Base-by-base conservation (phyloP, 129 eudicot genomes). In the Escallonia herrerae region DNA sequence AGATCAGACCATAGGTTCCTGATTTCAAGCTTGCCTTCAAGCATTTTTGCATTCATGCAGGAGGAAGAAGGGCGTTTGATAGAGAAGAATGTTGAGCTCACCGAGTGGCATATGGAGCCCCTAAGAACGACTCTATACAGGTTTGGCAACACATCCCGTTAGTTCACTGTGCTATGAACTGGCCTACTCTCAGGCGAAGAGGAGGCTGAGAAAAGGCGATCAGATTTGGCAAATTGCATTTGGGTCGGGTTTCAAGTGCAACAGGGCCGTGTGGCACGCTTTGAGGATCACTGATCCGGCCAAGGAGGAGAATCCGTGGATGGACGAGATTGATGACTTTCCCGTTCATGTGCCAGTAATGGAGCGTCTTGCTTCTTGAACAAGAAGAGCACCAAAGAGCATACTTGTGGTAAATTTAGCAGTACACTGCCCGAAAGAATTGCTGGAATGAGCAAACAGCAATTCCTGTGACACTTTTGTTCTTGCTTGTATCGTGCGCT, bases 211-310 rank as follows among this genome's bases (percentile, higher is more conserved):
- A 39, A 85, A 76, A 53, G 91, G 86, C 39, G 76, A 86, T 43
- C 79, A 88, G 40, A 69, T 80, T 1, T 82, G 94, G 94, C 89
- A 86, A 69, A 82, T 86, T 67, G 94, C 94, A 12, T 86, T 86
- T 14, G 94, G 88, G 2, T 86, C 89, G 2, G 94, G 94, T 56
- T 86, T 86, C 33, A 85, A 85, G 70, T 85, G 91, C 64, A 85
- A 85, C 57, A 85, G 91, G 33, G 91, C 85, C 0, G 91, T 81
- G 0, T 85, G 91, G 91, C 75, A 64, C n/a, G 91, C 91, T 7
- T 14, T 85, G 22, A 79, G 73, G 71, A 82, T 75, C 0, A 76
- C 81, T 5, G 71, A 82, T 63, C 91, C 91, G 4, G 72, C 82
- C 3, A 79, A 79, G 77, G 91, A 85, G 79, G 73, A 78, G 66